Evolutionary conservation across 257 asterid species (phyloP).

Genomic region (Jacaranda mimosifolia): DNA sequence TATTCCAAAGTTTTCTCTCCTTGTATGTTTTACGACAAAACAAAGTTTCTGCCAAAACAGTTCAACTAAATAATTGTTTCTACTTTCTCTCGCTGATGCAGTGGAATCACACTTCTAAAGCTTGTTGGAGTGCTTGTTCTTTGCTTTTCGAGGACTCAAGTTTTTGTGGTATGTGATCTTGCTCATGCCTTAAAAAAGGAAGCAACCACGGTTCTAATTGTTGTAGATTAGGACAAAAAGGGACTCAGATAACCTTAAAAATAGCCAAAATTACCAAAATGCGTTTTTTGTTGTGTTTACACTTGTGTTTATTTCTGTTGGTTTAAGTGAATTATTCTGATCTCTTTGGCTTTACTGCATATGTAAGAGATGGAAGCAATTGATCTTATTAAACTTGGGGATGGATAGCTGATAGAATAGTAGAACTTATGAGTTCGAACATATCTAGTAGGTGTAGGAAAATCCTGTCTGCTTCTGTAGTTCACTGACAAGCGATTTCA

Average conservation of each 20-base stretch:
- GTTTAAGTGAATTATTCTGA: background rate
- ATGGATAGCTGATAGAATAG: constrained; percentile 9
- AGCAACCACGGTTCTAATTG: too few relatives aligned
- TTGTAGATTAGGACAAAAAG: too few relatives aligned
- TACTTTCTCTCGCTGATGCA: constrained; percentile 37
- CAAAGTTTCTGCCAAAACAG: background rate
- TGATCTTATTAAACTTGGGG: constrained; percentile 1
- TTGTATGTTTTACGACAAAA: background rate
- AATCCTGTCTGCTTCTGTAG: constrained; percentile 84
- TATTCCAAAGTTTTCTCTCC: background rate
- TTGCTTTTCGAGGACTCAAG: constrained; percentile 89
- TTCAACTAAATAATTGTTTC: constrained; percentile 1
- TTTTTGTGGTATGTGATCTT: constrained; percentile 76
- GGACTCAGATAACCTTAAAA: too few relatives aligned
- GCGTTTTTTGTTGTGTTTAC: background rate
- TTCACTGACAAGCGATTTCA: constrained; percentile 71
- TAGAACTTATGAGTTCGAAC: constrained; percentile 9
- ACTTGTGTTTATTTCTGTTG: background rate
- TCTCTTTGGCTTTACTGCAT: background rate
- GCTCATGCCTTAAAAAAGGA: too few relatives aligned
- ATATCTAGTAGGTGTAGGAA: constrained; percentile 74
- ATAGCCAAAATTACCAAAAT: too few relatives aligned
- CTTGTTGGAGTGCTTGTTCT: constrained; percentile 94
- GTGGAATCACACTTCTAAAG: constrained; percentile 97
- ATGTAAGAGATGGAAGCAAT: background rate